Percentiles rank a stretch among this genome's conserved stretches.
These are phyloP conservation scores for Novymonas esmeraldas DNA, from an alignment of 208 protist species.

Conservation along the genomic window DNA sequence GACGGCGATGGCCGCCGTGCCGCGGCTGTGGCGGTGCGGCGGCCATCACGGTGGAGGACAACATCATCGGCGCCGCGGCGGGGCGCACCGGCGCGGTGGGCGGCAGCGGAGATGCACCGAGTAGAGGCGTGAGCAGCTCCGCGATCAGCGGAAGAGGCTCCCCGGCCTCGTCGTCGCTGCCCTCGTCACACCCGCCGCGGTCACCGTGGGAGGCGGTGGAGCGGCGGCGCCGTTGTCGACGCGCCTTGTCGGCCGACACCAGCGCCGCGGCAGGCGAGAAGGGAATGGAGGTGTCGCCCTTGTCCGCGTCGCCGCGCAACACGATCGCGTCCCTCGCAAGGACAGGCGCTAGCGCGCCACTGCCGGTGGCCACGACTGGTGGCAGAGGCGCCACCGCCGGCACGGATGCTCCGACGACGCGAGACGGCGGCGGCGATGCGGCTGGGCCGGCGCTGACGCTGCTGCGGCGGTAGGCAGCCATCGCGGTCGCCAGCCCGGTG, in stretches of 20 bases:
- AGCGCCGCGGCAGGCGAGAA: no score
- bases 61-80: no score
- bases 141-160: constrained; percentile 20
- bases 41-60: neutral
- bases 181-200: neutral
- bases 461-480: neutral
- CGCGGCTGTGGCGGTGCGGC: neutral
- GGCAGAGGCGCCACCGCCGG: no score
- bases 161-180: constrained; percentile 9
- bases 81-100: neutral
- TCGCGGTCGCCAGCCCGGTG: constrained; percentile 1
- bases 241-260: no score
- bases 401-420: no score
- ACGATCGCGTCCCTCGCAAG: no score
- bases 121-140: constrained; percentile 12
- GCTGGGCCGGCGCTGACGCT: neutral
- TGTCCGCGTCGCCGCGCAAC: no score
- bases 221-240: no score
- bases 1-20: neutral
- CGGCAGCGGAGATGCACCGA: neutral
- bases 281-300: no score
- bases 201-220: no score
- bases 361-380: no score
- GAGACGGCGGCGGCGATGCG: neutral
- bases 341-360: no score